Percentiles rank a stretch among this genome's conserved stretches.
phyloP scores from a whole-genome alignment of 768 basidiomycete genomes.

The Suillus variegatus region DNA sequence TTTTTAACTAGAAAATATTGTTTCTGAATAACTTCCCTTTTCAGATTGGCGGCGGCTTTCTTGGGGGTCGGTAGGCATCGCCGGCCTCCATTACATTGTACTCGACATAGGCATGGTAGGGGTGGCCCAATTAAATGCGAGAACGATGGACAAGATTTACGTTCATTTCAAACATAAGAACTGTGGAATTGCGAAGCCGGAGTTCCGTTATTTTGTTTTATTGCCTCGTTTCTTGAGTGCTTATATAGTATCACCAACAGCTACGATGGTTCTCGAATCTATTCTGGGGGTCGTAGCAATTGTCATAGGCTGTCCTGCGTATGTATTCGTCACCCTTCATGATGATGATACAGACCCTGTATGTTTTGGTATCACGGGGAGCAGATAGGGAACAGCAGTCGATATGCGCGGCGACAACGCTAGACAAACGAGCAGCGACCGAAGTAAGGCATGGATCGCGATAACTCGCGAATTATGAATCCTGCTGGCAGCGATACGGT shows the following conservation, averaged over 20 bases:
- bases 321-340: slow-evolving; percentile 7
- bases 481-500: background rate
- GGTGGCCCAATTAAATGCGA: slow-evolving; percentile 1
- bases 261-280: slow-evolving; percentile 60
- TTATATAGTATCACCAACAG: slow-evolving; percentile 31
- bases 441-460: background rate
- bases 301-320: slow-evolving; percentile 58
- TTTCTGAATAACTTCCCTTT: background rate
- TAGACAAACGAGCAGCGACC: background rate
- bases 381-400: slow-evolving; percentile 51
- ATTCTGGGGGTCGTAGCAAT: slow-evolving; percentile 62
- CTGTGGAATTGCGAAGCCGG: slow-evolving; percentile 55
- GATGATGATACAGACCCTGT: slow-evolving; percentile 36
- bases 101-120: too few relatives aligned
- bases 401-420: slow-evolving; percentile 30
- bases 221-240: background rate
- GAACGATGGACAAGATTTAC: slow-evolving; percentile 57
- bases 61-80: slow-evolving; percentile 37
- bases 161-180: slow-evolving; percentile 51
- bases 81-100: too few relatives aligned
- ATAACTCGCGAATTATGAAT: background rate
- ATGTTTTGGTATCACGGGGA: slow-evolving; percentile 45
- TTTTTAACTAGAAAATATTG: background rate
- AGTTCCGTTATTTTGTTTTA: slow-evolving; percentile 33
- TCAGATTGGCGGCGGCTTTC: slow-evolving; percentile 65